Evolutionary conservation across 108 stramenopile species (phyloP), one percentile per base, ranked within the genome.

Genomic region (Pseudonitzschia multistriata): DNA sequence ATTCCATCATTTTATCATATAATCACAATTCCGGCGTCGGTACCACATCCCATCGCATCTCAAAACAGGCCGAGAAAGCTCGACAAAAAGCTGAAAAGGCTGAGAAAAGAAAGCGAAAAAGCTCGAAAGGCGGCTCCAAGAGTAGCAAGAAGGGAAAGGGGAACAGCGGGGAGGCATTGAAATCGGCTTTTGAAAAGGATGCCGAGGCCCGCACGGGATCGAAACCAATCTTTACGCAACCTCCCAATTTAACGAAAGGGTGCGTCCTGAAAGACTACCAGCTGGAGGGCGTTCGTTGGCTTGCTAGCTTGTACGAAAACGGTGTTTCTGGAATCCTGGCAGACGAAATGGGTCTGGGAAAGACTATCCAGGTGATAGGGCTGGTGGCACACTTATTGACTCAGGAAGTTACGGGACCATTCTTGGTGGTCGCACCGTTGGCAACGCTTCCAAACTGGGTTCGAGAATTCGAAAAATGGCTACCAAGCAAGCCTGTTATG

Each of bases 401-500:
- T 47, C 85, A 88, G 84, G 74, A 79, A 35, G 93, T 96, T 6
- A 73, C 85, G 36, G 97, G 98, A 15, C 97, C 98, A 10, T 97
- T 93, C 73, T 78, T 98, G 22, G 83, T 99, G 35, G 93, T 95
- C 0, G 98, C 96, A 6, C 99, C 99, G 8, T 90, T 98, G 0
- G 98, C 99, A 7, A 98, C 99, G 4, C 81, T 99, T n/a, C 95
- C 95, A 47, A 98, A 99, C 68, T 99, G 99, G 99, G 87, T 88
- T 17, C 83, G 93, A 10, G 99, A 99, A 83, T 86, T 99, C 71
- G 63, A 91, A 75, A 96, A 96, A 76, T 99, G 99, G 99, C 71
- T 97, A 6, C 99, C 99, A 0, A 62, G 55, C 47, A 77, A 88
- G 56, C 85, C 92, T 1, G 97, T 96, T 6, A 37, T 92, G 17